Conservation (phyloP, 2,329 filamentous ascomycete species). For the Furcasterigmium sp. region DNA sequence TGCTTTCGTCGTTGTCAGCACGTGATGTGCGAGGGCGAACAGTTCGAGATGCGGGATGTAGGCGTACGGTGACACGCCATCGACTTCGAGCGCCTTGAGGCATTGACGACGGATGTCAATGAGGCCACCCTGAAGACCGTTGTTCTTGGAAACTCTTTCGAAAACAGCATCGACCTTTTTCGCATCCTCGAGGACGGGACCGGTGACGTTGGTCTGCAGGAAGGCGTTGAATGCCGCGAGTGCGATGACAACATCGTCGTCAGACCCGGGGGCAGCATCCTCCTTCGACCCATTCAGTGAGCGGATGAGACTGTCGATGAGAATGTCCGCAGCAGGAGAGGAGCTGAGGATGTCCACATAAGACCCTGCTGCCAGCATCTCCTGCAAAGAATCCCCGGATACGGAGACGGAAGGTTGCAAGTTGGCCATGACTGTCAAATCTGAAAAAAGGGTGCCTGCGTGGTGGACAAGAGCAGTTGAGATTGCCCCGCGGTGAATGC, state of each 20-base stretch:
- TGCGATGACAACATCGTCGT: constrained; percentile 44
- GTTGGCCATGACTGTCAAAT: constrained; percentile 2
- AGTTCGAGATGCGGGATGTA: constrained; percentile 81
- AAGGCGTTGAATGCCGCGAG: constrained; percentile 72
- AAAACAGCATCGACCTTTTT: constrained; percentile 28
- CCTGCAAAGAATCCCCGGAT: background rate
- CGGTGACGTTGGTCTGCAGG: constrained; percentile 82
- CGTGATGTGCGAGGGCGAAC: constrained; percentile 63
- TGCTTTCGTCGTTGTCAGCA: constrained; percentile 23
- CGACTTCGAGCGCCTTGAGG: constrained; percentile 65
- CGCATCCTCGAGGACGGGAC: constrained; percentile 60
- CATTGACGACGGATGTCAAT: constrained; percentile 28
- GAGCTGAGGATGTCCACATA: constrained; percentile 8
- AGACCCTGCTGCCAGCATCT: constrained; percentile 1
- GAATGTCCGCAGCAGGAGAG: background rate
- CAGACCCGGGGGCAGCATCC: background rate
- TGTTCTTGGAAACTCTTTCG: constrained; percentile 33
- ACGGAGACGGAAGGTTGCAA: background rate
- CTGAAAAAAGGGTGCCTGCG: no score
- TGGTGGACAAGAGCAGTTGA: no score
- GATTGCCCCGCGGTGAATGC: no score
- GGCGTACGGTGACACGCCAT: constrained; percentile 82
- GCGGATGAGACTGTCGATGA: constrained; percentile 4
- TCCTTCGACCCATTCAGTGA: constrained; percentile 1
- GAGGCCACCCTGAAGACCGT: constrained; percentile 13